These are phyloP conservation scores for Hyaloscypha finlandica DNA, from an alignment of 495 filamentous ascomycete species.

Conservation along the genomic window DNA sequence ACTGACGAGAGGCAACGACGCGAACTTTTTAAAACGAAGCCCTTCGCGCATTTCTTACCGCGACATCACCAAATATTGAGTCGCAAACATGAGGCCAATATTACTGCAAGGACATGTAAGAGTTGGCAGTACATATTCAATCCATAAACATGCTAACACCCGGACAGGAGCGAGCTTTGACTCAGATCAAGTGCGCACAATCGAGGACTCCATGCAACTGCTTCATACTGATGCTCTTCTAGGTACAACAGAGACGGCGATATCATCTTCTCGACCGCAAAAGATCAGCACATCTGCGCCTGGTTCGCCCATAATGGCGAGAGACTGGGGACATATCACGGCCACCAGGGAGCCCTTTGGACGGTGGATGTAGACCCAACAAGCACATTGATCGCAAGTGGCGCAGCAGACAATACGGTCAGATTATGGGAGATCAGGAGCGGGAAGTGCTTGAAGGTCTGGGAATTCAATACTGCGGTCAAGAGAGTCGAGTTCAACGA, in stretches of 20 bases:
- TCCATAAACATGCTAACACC: conserved; percentile 31
- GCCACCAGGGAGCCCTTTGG: conserved; percentile 98
- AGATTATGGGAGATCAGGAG: conserved; percentile 95
- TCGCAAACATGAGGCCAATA: conserved; percentile 83
- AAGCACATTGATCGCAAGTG: conserved; percentile 88
- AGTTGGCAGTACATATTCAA: conserved; percentile 24
- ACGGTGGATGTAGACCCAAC: conserved; percentile 97
- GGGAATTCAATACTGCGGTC: conserved; percentile 94
- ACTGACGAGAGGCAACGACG: not conserved
- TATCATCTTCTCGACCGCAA: conserved; percentile 93
- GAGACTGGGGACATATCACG: conserved; percentile 91
- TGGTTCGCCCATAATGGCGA: conserved; percentile 96
- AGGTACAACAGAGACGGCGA: conserved; percentile 96
- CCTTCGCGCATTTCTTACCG: not conserved
- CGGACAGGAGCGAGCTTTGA: conserved; percentile 86
- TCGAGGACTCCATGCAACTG: not conserved
- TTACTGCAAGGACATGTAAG: conserved; percentile 88
- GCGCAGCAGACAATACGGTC: conserved; percentile 97
- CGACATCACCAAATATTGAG: conserved; percentile 5
- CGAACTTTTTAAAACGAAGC: conserved; percentile 3
- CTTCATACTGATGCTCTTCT: conserved; percentile 22
- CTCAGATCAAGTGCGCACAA: conserved; percentile 83
- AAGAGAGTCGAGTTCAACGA: conserved; percentile 96
- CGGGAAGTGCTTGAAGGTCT: conserved; percentile 89
- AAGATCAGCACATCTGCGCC: conserved; percentile 94